Evolutionary conservation across 495 filamentous ascomycete genomes (phyloP), one percentile per base, ranked within the genome.

Genomic region (Viridothelium virens): DNA sequence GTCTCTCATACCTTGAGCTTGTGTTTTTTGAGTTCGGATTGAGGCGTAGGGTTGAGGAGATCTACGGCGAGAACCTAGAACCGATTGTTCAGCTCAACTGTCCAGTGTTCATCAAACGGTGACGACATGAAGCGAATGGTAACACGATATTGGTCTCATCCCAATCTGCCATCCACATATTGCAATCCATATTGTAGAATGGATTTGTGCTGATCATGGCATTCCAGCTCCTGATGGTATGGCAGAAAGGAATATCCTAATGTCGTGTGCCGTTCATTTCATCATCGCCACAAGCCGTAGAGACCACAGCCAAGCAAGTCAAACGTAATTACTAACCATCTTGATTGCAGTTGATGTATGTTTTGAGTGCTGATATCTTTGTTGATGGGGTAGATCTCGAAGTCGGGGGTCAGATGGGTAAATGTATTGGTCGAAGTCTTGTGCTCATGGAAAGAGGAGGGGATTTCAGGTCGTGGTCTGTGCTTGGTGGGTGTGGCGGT

Each of bases 31-130:
- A 90, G 91, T 87, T 98, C 94, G 75, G 91, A 86, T 77, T 90
- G 89, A 77, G 94, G 91, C 76, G 86, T 88, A 74, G 94, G 94
- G 88, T 98, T 97, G 80, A 98, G 90, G 73, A 98, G 92, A 88
- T 98, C 94, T 85, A 97, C 89, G 80, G 94, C 93, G 87, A 98
- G 92, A 92, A 96, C 92, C 94, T 98, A 77, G 48, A 66, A 1
- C 41, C 7, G 9, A 10, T 11, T 59, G 16, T 53, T 53, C 25
- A 59, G 53, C 53, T 31, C 0, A 4, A 7, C 1, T 59, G 14
- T 9, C 31, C 18, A 59, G 6, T 34, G 18, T 14, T 4, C 14
- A 14, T 36, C 3, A 36, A 59, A 18, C 7, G 2, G n/a, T 18
- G 31, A 14, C 31, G 31, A 33, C 53, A 18, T 34, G 25, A 36